Percentiles rank a stretch among this genome's conserved stretches.
These are phyloP conservation scores for Debaryomyces prosopidis DNA, from an alignment of 805 yeast species.

Conservation along the genomic window DNA sequence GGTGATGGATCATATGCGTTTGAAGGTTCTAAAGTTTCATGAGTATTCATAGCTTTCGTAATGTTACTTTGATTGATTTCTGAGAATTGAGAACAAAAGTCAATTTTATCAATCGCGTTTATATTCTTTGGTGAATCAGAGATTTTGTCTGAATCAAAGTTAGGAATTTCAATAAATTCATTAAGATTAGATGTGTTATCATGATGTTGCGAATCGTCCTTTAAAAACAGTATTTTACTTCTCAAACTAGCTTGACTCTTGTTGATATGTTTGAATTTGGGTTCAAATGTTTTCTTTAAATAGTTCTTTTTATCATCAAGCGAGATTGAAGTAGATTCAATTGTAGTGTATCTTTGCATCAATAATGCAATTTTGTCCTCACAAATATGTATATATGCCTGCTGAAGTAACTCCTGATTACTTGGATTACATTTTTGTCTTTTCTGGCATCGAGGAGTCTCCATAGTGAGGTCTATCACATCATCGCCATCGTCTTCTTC, in stretches of 20 bases:
- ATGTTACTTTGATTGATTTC: conserved; percentile 1
- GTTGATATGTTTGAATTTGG: conserved; percentile 18
- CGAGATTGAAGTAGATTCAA: conserved; percentile 39
- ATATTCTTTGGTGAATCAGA: conserved; percentile 4
- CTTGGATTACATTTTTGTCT: neutral
- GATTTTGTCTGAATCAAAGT: conserved; percentile 8
- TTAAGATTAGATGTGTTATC: neutral
- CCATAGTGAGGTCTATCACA: conserved; percentile 5
- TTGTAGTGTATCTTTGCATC: conserved; percentile 28
- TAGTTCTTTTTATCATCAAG: conserved; percentile 34
- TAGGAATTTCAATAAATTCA: conserved; percentile 6
- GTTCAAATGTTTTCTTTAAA: conserved; percentile 23
- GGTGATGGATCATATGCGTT: neutral
- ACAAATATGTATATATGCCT: conserved; percentile 22
- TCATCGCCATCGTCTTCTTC: conserved; percentile 1
- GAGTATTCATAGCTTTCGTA: conserved; percentile 6
- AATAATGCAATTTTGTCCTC: conserved; percentile 29
- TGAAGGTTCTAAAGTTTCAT: neutral
- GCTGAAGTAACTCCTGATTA: conserved; percentile 11
- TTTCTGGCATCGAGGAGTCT: neutral
- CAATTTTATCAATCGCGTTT: conserved; percentile 6
- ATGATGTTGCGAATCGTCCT: conserved; percentile 5
- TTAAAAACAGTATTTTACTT: conserved; percentile 13
- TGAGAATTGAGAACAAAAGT: conserved; percentile 12
- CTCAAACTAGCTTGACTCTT: conserved; percentile 5